Evolutionary conservation across 345 rosid genomes (phyloP), one percentile per base, ranked within the genome.

Genomic region (Durio zibethinus): DNA sequence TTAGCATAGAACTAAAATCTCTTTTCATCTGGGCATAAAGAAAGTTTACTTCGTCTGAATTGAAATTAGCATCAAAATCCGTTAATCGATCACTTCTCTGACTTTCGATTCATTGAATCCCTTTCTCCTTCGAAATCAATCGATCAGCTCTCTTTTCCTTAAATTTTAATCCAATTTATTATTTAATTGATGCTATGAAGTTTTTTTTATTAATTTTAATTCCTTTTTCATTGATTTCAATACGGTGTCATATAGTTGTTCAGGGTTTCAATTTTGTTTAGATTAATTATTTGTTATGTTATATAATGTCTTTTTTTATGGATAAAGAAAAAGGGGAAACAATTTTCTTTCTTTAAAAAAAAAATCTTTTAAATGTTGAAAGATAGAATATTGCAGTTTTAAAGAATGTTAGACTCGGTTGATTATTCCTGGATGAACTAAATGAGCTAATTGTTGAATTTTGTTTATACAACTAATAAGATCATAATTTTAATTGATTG

Each of bases 121-220:
- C 45, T 71, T 50, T 42, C 10, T 29, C 12, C 53, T 21, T 4
- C 25, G 36, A n/a, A 73, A 57, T 73, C 50, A 54, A 40, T 73
- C 38, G 66, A 66, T 73, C n/a, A 38, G 76, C 65, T 73, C 62
- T 23, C 36, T 54, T 21, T 1, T 23, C 65, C 76, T 35, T 72
- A 73, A 7, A 38, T 38, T 36, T 27, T 7, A 21, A 20, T 31
- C 27, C 27, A 9, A 47, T 9, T 2, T 27, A 1, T 15, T 29
- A 0, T 23, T 7, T 4, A n/a, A n/a, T n/a, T n/a, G n/a, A n/a
- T n/a, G n/a, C n/a, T n/a, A n/a, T n/a, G n/a, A n/a, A n/a, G n/a
- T n/a, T n/a, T n/a, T n/a, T n/a, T n/a, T n/a, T n/a, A n/a, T n/a
- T n/a, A n/a, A n/a, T 67, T 43, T 16, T 10, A 66, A 5, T 0